Evolutionary conservation across 208 protist species (phyloP).

Genomic region (Trypanosoma avium): DNA sequence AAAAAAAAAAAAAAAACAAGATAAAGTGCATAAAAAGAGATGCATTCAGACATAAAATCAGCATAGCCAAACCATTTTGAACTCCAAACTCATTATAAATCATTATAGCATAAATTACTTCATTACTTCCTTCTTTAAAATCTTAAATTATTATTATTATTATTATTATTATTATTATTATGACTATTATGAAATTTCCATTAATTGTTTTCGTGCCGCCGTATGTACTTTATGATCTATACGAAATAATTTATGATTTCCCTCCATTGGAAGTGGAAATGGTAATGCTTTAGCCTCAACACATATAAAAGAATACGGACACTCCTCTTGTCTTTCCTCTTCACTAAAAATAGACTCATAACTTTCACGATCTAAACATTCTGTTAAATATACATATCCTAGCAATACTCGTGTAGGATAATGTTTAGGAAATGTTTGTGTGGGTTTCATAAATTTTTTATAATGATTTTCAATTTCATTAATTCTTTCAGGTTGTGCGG

Average conservation of each 20-base stretch:
- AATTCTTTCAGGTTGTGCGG: conserved; percentile 64
- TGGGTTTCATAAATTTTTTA: conserved; percentile 46
- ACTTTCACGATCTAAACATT: conserved; percentile 63
- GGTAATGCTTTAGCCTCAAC: conserved; percentile 60
- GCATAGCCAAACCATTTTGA: neutral
- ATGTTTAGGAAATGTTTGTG: conserved; percentile 71
- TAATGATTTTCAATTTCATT: conserved; percentile 76
- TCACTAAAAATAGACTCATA: conserved; percentile 56
- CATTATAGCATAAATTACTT: neutral
- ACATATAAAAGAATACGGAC: conserved; percentile 90
- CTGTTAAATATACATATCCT: conserved; percentile 88
- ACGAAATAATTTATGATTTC: conserved; percentile 89
- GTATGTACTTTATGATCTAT: conserved; percentile 73
- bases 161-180: too few relatives aligned
- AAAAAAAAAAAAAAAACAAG: neutral
- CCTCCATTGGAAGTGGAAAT: conserved; percentile 88
- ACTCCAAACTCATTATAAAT: neutral
- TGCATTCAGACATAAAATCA: neutral
- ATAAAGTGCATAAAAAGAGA: conserved; percentile 3
- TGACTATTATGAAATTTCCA: conserved; percentile 36
- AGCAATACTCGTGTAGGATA: conserved; percentile 90
- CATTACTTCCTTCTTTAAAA: too few relatives aligned
- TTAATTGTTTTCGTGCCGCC: conserved; percentile 76
- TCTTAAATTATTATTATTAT: too few relatives aligned
- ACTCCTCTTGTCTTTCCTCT: conserved; percentile 71